Base-by-base conservation (phyloP, 169 alveolate genomes). In the Cryptosporidium ubiquitum region DNA sequence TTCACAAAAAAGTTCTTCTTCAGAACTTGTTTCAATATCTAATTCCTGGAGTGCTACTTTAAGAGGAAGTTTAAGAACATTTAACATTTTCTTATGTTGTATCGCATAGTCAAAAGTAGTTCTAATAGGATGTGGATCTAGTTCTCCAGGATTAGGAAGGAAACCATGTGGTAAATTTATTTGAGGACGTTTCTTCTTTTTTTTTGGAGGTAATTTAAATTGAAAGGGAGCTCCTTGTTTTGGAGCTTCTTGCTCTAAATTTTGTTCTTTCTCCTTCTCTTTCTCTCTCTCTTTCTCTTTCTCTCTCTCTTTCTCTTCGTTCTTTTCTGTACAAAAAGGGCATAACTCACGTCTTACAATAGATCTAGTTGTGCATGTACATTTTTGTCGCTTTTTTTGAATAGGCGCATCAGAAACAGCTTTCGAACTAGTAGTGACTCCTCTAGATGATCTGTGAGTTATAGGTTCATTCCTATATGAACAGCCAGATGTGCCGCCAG, bases 141-240 rank as follows among this genome's bases (percentile, higher is more conserved):
- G 7, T 16, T 35, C 42, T 64, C 71, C 71, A 9, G 71, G 52
- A 16, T 31, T 64, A 14, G 71, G 71, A 64, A 64, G 23, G 23
- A 14, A 33, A 10, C 51, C 52, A 33, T 0, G 16, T 10, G 49
- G 42, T 64, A 37, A 29, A 14, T 1, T 18, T 18, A 64, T 64
- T 20, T 5, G 37, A 4, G 33, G 23, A 33, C 0, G 0, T 2
- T 0, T 0, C 33, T 64, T 64, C 33, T 35, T 64, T 29, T 33
- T 29, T 23, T 33, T 64, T 64, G 10, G 37, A 37, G 37, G 68
- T 58, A 3, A 3, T 3, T 20, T 5, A 55, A 55, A 6, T 47
- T 0, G 31, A 16, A 23, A 1, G 23, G 5, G 35, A 10, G 23
- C 26, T 5, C 6, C 23, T 7, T 57, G 23, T 57, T 57, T 16